Evolutionary conservation across 2,329 filamentous ascomycete species (phyloP).

Genomic region (Aspergillus thermomutatus): DNA sequence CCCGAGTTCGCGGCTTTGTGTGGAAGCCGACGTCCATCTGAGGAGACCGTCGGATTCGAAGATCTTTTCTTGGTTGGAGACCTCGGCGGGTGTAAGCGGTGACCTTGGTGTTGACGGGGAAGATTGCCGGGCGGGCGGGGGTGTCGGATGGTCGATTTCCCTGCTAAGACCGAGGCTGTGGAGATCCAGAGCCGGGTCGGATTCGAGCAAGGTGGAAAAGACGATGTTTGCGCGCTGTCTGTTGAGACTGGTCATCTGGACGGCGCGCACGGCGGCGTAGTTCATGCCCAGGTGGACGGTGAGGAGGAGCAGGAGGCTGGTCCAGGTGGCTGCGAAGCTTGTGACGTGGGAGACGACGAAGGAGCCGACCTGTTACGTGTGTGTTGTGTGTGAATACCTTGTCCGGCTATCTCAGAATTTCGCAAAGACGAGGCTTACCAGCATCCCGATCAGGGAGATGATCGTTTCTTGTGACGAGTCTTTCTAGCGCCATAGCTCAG

Average conservation of each 20-base stretch:
- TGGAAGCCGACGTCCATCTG: conserved; percentile 42
- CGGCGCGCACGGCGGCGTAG: conserved; percentile 77
- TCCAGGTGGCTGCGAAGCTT: conserved; percentile 69
- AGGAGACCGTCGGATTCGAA: conserved; percentile 66
- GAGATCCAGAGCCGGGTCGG: conserved; percentile 25
- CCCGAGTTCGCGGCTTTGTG: conserved; percentile 38
- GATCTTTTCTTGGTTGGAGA: conserved; percentile 57
- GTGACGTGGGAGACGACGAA: conserved; percentile 74
- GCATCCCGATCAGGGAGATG: conserved; percentile 82
- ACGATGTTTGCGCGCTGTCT: conserved; percentile 80
- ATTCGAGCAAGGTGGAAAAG: conserved; percentile 55
- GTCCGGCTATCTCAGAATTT: background rate
- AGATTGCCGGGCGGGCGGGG: background rate
- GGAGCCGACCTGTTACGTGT: conserved; percentile 62
- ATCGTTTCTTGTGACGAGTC: conserved; percentile 95
- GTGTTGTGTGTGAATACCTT: conserved; percentile 2
- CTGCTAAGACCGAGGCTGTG: conserved; percentile 1
- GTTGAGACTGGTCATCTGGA: conserved; percentile 81
- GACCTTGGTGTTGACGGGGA: conserved; percentile 5
- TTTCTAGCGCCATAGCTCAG: conserved; percentile 48
- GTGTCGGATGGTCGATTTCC: background rate
- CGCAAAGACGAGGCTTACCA: conserved; percentile 45
- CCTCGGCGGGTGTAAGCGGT: conserved; percentile 59
- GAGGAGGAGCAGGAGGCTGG: conserved; percentile 67
- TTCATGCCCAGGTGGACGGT: conserved; percentile 78